Percentiles rank a stretch among this genome's conserved stretches.
Conservation (phyloP, 1,284 basidiomycete species). For the Ustilago crameri region DNA sequence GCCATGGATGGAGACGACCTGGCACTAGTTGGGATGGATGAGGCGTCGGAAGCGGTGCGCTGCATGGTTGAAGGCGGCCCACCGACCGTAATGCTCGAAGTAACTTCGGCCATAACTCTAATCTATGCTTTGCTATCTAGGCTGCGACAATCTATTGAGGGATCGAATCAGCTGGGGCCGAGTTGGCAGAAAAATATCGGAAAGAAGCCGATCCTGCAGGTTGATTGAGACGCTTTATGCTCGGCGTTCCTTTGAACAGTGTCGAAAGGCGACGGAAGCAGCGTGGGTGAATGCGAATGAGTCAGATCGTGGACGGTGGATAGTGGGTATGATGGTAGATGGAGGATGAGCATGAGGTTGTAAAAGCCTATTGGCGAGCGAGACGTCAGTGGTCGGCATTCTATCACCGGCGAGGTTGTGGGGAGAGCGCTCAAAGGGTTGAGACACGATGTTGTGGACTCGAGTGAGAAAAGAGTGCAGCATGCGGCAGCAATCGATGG, state of each 20-base stretch:
- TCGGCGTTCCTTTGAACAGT: background rate
- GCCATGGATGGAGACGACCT: slow-evolving; percentile 31
- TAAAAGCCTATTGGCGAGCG: no score
- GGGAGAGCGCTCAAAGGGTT: background rate
- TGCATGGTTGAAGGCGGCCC: slow-evolving; percentile 18
- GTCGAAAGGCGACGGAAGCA: background rate
- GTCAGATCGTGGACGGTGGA: no score
- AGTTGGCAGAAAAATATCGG: background rate
- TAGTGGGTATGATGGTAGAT: background rate
- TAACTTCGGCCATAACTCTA: slow-evolving; percentile 7
- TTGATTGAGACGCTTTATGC: background rate
- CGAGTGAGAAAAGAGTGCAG: background rate
- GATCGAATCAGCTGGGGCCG: background rate
- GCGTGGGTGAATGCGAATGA: background rate
- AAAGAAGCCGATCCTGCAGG: background rate
- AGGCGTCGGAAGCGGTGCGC: slow-evolving; percentile 18
- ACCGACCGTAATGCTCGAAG: slow-evolving; percentile 2
- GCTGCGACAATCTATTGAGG: background rate
- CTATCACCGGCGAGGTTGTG: background rate
- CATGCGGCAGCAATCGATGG: slow-evolving; percentile 9
- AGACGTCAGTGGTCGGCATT: background rate
- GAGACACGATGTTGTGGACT: background rate
- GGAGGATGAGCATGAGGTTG: no score
- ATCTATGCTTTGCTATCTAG: background rate
- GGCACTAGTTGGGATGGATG: slow-evolving; percentile 21